Conservation (phyloP, 2,329 filamentous ascomycete species). For the Pezizomycotina sp. region DNA sequence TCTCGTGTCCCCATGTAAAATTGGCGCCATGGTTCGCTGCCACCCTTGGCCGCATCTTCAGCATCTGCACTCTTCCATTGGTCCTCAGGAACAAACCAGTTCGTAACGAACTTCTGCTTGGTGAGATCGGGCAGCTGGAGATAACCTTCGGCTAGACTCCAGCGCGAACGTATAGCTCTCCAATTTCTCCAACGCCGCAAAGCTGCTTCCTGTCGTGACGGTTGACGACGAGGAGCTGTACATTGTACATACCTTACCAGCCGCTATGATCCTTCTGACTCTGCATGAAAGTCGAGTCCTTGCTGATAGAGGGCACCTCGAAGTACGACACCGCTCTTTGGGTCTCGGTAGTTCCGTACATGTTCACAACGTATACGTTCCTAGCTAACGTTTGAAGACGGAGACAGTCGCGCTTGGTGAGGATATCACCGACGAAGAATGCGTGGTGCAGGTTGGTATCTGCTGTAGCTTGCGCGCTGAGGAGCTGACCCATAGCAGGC, state of each 20-base stretch:
- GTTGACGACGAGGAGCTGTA: conserved; percentile 73
- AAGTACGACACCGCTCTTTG: conserved; percentile 68
- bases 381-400: conserved; percentile 58
- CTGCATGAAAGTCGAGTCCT: conserved; percentile 37
- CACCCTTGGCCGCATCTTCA: conserved; percentile 35
- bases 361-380: conserved; percentile 62
- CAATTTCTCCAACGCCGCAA: conserved; percentile 64
- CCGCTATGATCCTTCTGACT: conserved; percentile 56
- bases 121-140: conserved; percentile 44
- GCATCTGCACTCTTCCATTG: conserved; percentile 58
- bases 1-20: conserved; percentile 71
- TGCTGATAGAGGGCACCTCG: conserved; percentile 50
- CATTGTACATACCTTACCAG: conserved; percentile 71
- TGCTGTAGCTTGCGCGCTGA: conserved; percentile 67
- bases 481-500: conserved; percentile 88
- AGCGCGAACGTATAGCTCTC: conserved; percentile 69
- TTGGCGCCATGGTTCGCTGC: conserved; percentile 56
- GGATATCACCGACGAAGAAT: conserved; percentile 82
- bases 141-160: conserved; percentile 69
- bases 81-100: conserved; percentile 68
- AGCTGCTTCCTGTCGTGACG: conserved; percentile 47
- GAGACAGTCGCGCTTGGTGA: conserved; percentile 69
- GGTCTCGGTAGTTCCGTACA: conserved; percentile 82
- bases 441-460: conserved; percentile 60
- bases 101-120: conserved; percentile 59